Conservation (phyloP, 140 eudicot genomes). For the Flaveria floridana region DNA sequence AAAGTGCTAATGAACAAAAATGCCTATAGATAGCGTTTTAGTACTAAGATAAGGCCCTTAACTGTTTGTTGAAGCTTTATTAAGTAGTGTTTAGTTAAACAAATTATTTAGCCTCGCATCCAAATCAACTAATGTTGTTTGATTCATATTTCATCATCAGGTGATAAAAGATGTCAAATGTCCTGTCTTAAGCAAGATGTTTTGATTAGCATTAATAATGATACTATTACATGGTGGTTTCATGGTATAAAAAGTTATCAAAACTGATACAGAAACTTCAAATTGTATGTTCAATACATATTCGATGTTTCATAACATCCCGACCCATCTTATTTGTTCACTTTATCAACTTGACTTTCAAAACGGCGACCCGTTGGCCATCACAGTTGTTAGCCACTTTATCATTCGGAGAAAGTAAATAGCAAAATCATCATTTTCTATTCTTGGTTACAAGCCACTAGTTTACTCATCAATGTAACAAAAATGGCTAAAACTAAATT, state of each 20-base stretch:
- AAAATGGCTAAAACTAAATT: constrained; percentile 22
- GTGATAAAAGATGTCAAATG: not conserved
- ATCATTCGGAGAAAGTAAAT: constrained; percentile 6
- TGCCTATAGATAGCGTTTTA: too few species aligned
- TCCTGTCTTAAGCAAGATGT: not conserved
- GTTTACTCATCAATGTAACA: constrained; percentile 32
- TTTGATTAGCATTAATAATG: not conserved
- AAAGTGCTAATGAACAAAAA: too few species aligned
- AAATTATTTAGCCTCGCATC: too few species aligned
- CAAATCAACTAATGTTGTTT: not conserved
- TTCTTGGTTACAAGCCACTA: constrained; percentile 15
- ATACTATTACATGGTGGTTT: not conserved
- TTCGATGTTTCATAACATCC: constrained; percentile 1
- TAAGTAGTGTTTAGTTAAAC: too few species aligned
- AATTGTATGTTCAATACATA: not conserved
- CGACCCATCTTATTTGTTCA: constrained; percentile 1
- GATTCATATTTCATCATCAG: not conserved
- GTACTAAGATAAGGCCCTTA: too few species aligned
- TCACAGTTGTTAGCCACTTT: constrained; percentile 12
- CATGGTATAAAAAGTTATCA: not conserved
- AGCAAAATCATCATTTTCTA: constrained; percentile 19
- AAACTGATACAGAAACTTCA: not conserved
- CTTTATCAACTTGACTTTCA: not conserved
- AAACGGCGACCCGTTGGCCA: not conserved
- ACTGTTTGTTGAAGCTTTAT: too few species aligned